Evolutionary conservation across 306 rosid genomes (phyloP).

Genomic region (Pachyrhizus erosus): DNA sequence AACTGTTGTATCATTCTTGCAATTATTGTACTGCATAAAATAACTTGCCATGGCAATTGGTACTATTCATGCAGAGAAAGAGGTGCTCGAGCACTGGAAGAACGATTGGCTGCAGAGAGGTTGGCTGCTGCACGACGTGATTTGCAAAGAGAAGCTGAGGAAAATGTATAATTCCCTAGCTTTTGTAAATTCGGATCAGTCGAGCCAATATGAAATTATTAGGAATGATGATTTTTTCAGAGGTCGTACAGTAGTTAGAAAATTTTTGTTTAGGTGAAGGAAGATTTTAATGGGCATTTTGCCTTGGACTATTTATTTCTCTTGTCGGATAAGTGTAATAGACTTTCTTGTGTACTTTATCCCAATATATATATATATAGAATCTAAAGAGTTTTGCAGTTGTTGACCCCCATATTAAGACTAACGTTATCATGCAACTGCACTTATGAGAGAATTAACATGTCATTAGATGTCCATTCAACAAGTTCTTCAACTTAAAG

Average conservation of each 20-base stretch:
- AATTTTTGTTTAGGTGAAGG: constrained; percentile 30
- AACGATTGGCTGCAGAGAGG: constrained; percentile 81
- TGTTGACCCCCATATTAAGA: not conserved
- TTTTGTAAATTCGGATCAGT: constrained; percentile 25
- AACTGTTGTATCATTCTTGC: not conserved
- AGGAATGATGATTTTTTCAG: constrained; percentile 12
- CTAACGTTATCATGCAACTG: not conserved
- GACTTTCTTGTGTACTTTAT: constrained; percentile 17
- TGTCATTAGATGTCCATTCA: not conserved
- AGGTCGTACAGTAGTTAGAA: constrained; percentile 37
- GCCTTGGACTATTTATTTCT: constrained; percentile 37
- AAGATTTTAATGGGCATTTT: constrained; percentile 47
- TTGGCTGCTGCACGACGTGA: constrained; percentile 63
- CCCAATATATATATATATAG: not conserved
- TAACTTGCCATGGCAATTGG: not conserved
- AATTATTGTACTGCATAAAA: not conserved
- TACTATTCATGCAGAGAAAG: constrained; percentile 69
- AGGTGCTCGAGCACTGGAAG: constrained; percentile 92
- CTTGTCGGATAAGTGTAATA: constrained; percentile 28
- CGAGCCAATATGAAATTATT: constrained; percentile 19
- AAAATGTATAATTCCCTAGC: constrained; percentile 64
- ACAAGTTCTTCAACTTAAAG: not conserved
- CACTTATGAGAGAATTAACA: not conserved
- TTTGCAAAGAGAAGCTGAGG: constrained; percentile 56
- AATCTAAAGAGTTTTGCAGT: constrained; percentile 21